Conservation (phyloP, 345 rosid species). For the Eucalyptus dawsonii region DNA sequence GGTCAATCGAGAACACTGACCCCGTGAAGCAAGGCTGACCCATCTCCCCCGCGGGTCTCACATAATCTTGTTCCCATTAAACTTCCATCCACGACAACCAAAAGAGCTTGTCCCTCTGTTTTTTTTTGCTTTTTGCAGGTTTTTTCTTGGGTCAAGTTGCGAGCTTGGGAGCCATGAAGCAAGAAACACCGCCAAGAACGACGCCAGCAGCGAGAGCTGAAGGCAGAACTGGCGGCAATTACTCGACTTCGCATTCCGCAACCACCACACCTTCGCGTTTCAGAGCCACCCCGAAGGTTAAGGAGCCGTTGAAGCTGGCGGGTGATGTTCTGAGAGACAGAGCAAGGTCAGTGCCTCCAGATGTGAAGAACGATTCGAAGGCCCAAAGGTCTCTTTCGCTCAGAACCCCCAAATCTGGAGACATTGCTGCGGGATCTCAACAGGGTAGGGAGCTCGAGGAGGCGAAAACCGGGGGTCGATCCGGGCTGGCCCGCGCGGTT, state of each 20-base stretch:
- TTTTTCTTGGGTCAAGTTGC: background rate
- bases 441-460: conserved; percentile 9
- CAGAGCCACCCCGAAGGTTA: conserved; percentile 25
- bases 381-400: conserved; percentile 22
- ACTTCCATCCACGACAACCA: background rate
- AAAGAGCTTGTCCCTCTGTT: background rate
- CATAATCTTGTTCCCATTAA: background rate
- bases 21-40: background rate
- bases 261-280: conserved; percentile 24
- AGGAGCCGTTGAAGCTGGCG: conserved; percentile 11
- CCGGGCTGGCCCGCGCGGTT: conserved; percentile 16
- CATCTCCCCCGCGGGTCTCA: background rate
- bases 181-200: background rate
- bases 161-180: conserved; percentile 3
- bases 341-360: conserved; percentile 28
- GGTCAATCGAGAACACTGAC: background rate
- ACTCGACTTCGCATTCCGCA: background rate
- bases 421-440: conserved; percentile 15
- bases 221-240: background rate
- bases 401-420: conserved; percentile 36
- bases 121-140: background rate
- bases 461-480: background rate
- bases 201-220: background rate
- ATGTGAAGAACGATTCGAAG: conserved; percentile 17
- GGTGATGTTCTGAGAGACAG: conserved; percentile 6